These are phyloP conservation scores for Colletotrichum lupini DNA, from an alignment of 2,329 filamentous ascomycete genomes.

Conservation along the genomic window DNA sequence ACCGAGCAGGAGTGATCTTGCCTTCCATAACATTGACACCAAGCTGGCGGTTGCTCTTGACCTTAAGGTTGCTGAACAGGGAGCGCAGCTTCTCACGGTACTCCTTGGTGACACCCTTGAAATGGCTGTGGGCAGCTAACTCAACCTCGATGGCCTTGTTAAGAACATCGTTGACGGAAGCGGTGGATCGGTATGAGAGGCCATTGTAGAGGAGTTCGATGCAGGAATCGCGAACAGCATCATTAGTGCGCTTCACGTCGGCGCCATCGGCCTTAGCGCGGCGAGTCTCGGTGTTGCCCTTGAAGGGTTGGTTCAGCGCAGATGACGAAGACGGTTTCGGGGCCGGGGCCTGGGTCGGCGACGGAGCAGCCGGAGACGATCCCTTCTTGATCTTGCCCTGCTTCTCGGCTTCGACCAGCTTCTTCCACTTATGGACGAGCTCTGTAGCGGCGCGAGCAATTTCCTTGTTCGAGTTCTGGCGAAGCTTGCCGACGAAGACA, in stretches of 20 bases:
- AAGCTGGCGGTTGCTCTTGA: slow-evolving; percentile 84
- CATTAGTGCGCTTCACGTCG: slow-evolving; percentile 79
- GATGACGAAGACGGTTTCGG: slow-evolving; percentile 57
- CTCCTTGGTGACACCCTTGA: slow-evolving; percentile 76
- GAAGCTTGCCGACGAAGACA: slow-evolving; percentile 85
- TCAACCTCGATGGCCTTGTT: slow-evolving; percentile 86
- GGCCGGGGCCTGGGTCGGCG: slow-evolving; percentile 57
- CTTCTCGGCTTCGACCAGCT: slow-evolving; percentile 76
- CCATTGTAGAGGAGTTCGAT: slow-evolving; percentile 95
- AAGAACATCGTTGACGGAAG: slow-evolving; percentile 77
- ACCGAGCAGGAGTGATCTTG: slow-evolving; percentile 76
- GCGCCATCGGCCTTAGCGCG: slow-evolving; percentile 83
- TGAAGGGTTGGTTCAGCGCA: slow-evolving; percentile 54
- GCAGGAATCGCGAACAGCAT: slow-evolving; percentile 81
- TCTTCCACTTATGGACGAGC: slow-evolving; percentile 90
- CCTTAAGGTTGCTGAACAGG: slow-evolving; percentile 94
- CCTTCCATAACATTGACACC: slow-evolving; percentile 80
- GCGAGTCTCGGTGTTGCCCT: slow-evolving; percentile 80
- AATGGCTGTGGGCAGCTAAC: slow-evolving; percentile 76
- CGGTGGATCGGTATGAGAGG: slow-evolving; percentile 76
- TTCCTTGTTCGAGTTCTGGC: slow-evolving; percentile 82
- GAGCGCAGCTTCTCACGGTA: slow-evolving; percentile 93
- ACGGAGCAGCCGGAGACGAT: slow-evolving; percentile 60
- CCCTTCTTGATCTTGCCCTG: slow-evolving; percentile 51
- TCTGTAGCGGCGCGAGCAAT: slow-evolving; percentile 82